phyloP scores from a whole-genome alignment of 2,329 filamentous ascomycete genomes.

The Eutypa lata region DNA sequence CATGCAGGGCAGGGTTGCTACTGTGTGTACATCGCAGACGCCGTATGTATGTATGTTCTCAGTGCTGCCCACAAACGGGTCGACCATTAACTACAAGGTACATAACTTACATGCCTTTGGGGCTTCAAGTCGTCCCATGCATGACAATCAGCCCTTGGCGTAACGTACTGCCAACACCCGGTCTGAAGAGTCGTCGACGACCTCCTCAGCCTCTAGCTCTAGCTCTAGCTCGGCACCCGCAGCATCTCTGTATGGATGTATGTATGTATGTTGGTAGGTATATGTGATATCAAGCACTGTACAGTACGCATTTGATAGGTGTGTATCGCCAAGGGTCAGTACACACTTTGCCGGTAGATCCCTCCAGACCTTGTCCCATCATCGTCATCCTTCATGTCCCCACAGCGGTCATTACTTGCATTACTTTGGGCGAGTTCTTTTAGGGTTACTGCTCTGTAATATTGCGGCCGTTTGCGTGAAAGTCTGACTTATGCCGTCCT shows the following conservation, averaged over 20 bases:
- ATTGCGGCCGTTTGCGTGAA: slow-evolving; percentile 18
- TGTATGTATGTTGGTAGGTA: slow-evolving; percentile 6
- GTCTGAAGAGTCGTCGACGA: neutral
- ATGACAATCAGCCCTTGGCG: neutral
- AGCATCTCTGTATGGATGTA: neutral
- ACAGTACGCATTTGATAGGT: slow-evolving; percentile 13
- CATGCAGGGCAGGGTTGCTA: neutral
- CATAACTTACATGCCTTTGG: neutral
- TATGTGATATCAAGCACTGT: slow-evolving; percentile 12
- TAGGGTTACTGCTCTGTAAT: slow-evolving; percentile 18
- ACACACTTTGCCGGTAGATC: slow-evolving; percentile 18
- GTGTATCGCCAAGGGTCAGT: slow-evolving; percentile 17
- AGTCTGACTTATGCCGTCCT: slow-evolving; percentile 18
- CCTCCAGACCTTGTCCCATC: slow-evolving; percentile 18
- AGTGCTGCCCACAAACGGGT: neutral
- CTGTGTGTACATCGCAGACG: neutral
- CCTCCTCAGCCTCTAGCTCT: neutral
- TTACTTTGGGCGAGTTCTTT: slow-evolving; percentile 16
- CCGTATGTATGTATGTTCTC: neutral
- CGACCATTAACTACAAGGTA: neutral
- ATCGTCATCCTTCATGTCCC: slow-evolving; percentile 22
- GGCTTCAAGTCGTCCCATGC: neutral
- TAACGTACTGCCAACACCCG: neutral
- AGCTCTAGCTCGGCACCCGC: neutral
- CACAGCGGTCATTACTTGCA: slow-evolving; percentile 21